Evolutionary conservation across 2,329 filamentous ascomycete species (phyloP).

Genomic region (Colletotrichum sp.): DNA sequence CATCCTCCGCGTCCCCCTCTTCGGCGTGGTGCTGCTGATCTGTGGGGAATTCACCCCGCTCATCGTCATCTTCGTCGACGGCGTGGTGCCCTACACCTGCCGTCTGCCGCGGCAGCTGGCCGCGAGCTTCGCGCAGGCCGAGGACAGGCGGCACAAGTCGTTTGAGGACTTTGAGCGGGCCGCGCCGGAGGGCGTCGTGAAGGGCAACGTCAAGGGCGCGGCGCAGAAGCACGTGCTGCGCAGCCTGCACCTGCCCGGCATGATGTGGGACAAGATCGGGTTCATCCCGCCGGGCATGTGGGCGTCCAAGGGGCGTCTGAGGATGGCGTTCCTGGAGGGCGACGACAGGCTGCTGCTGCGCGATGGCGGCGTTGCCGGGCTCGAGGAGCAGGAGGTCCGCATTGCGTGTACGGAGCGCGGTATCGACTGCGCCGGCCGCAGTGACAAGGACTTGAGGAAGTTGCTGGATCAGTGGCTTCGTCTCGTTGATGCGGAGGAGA

Average conservation of each 20-base stretch:
- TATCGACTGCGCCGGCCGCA: constrained; percentile 60
- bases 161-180: constrained; percentile 48
- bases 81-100: constrained; percentile 80
- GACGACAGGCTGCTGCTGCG: constrained; percentile 75
- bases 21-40: constrained; percentile 75
- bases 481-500: constrained; percentile 43
- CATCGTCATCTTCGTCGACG: constrained; percentile 73
- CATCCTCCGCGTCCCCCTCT: constrained; percentile 77
- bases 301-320: constrained; percentile 53
- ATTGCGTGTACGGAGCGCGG: constrained; percentile 77
- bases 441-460: constrained; percentile 60
- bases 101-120: constrained; percentile 79
- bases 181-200: constrained; percentile 38
- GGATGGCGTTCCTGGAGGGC: constrained; percentile 67
- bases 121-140: constrained; percentile 58
- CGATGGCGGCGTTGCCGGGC: constrained; percentile 63
- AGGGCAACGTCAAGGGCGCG: constrained; percentile 21
- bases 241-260: constrained; percentile 49
- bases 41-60: constrained; percentile 89
- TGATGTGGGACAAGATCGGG: constrained; percentile 56
- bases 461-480: constrained; percentile 53
- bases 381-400: constrained; percentile 69
- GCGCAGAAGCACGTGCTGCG: constrained; percentile 44
- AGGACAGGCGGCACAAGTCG: constrained; percentile 55
- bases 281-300: constrained; percentile 57